phyloP scores from a whole-genome alignment of 306 rosid genomes.

The Dalbergia cochinchinensis region DNA sequence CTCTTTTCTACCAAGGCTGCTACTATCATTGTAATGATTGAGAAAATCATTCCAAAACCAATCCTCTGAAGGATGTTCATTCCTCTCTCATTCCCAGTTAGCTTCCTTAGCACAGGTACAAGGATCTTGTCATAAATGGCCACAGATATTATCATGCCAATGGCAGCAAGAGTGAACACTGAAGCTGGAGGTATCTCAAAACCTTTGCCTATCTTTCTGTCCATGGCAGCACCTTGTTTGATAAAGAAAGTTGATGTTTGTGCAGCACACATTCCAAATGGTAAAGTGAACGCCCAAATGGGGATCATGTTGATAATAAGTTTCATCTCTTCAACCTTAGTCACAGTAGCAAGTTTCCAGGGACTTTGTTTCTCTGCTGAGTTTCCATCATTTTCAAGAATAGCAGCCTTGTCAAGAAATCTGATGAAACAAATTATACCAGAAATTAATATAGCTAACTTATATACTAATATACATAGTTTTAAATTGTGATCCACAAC shows the following conservation, averaged over 20 bases:
- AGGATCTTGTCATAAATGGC: constrained; percentile 73
- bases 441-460: constrained; percentile 9
- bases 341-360: constrained; percentile 77
- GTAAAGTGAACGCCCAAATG: constrained; percentile 79
- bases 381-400: constrained; percentile 54
- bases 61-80: constrained; percentile 86
- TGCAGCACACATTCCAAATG: constrained; percentile 76
- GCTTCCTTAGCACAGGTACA: constrained; percentile 63
- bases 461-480: too few relatives aligned
- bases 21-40: constrained; percentile 59
- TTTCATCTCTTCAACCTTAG: constrained; percentile 87
- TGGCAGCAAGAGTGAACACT: constrained; percentile 63
- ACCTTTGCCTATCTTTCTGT: constrained; percentile 53
- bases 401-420: constrained; percentile 95
- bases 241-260: constrained; percentile 85
- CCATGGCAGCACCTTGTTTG: constrained; percentile 67
- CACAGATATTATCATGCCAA: constrained; percentile 77
- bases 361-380: constrained; percentile 57
- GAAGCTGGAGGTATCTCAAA: constrained; percentile 85
- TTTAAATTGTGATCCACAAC: too few relatives aligned
- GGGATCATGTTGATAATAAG: constrained; percentile 86
- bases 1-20: constrained; percentile 76
- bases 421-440: constrained; percentile 56
- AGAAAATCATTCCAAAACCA: constrained; percentile 82
- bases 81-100: constrained; percentile 85